Evolutionary conservation across 2,329 filamentous ascomycete species (phyloP), one percentile per base, ranked within the genome.

Genomic region (Alternaria novae-zelandiae): DNA sequence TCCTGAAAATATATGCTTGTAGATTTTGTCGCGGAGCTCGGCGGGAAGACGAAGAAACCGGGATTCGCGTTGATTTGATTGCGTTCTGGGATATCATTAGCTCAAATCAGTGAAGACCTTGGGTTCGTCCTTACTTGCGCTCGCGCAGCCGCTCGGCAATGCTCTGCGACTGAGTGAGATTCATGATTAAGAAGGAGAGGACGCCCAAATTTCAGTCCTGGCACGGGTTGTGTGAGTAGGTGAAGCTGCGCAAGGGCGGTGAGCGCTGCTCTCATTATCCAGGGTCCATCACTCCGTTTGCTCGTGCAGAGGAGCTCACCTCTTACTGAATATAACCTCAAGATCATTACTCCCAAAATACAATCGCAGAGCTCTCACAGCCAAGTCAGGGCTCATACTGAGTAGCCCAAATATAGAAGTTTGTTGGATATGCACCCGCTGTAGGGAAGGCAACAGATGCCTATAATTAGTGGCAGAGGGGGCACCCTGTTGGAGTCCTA

Each of bases 391-490:
- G 7, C 50, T 59, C 15, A 56, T 15, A 49, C 30, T 36, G 21
- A 59, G 46, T n/a, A 60, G 36, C n/a, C 50, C 50, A 10, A 60
- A 55, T 15, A 49, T 41, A 25, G 25, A 23, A 25, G 20, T 51
- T 6, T 56, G 21, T 30, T 30, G 41, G 6, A 63, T 41, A 32
- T 55, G 36, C n/a, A 63, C 56, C 13, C 25, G 51, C 26, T 30
- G 56, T 41, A 63, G 13, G 21, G 61, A 55, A 10, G 61, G 57
- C 44, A 63, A 26, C 25, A 59, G 8, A 28, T 60, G 50, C 20
- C 43, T 53, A 32, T 60, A 55, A 6, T 45, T 50, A 13, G 45
- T 58, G 23, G 6, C 8, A 11, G 26, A 36, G 3, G 32, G 17
- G 1, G 12, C 20, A 5, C 56, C 56, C 32, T 49, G 44, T 50